A percentile compares a stretch with the other conserved stretches of the same genome.
Evolutionary conservation across 805 yeast species (phyloP).

Genomic region (Monosporozyma yasuniensis): DNA sequence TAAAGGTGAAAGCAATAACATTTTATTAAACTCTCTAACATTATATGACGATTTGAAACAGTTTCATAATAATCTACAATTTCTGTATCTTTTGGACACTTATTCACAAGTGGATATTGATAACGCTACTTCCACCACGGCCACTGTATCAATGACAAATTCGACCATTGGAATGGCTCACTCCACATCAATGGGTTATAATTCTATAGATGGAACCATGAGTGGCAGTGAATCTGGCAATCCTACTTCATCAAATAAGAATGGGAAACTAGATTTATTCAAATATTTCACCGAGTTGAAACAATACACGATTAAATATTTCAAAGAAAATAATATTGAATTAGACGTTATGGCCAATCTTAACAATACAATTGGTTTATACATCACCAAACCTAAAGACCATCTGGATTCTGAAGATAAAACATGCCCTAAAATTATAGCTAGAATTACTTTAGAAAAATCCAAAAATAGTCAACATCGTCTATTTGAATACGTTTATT

Average conservation of each 20-base stretch:
- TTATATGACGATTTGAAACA: constrained; percentile 22
- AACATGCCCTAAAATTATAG: constrained; percentile 7
- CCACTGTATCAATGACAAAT: not conserved
- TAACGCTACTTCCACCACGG: constrained; percentile 3
- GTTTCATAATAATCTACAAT: constrained; percentile 28
- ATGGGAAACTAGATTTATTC: constrained; percentile 26
- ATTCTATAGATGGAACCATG: not conserved
- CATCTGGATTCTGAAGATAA: not conserved
- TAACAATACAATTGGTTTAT: constrained; percentile 25
- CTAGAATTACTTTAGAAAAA: constrained; percentile 20
- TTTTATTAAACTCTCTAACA: constrained; percentile 24
- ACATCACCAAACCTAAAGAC: constrained; percentile 9
- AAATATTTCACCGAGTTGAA: constrained; percentile 21
- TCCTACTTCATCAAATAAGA: not conserved
- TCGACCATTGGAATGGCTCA: not conserved
- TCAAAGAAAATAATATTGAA: constrained; percentile 1
- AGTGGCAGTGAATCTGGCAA: not conserved
- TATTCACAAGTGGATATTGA: constrained; percentile 26
- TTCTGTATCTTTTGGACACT: constrained; percentile 25
- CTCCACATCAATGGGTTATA: not conserved
- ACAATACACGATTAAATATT: constrained; percentile 1
- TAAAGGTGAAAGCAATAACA: constrained; percentile 13
- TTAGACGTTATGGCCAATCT: constrained; percentile 20
- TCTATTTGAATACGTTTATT: constrained; percentile 23
- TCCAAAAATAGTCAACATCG: constrained; percentile 17